Conservation (phyloP, 2,329 filamentous ascomycete species). For the Monosporascus sp. region DNA sequence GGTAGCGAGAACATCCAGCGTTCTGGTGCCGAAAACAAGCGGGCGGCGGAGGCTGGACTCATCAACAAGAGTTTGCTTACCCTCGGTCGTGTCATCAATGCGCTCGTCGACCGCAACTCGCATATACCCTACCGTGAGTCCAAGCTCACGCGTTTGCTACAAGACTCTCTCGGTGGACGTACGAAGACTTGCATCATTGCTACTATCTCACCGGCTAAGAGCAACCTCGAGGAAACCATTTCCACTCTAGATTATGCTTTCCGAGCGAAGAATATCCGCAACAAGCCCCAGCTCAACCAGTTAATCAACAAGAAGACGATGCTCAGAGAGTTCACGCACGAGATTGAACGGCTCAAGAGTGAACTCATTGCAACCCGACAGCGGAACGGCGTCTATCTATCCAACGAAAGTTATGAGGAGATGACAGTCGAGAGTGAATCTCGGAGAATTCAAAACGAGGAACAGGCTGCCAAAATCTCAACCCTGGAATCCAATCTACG, state of each 20-base stretch:
- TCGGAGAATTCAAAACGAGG: conserved; percentile 81
- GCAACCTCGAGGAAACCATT: conserved; percentile 95
- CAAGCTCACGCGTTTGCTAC: conserved; percentile 87
- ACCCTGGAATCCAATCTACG: conserved; percentile 85
- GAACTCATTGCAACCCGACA: conserved; percentile 90
- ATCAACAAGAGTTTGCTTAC: conserved; percentile 98
- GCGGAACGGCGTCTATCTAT: conserved; percentile 90
- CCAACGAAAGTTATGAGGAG: conserved; percentile 83
- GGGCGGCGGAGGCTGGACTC: conserved; percentile 87
- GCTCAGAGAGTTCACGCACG: conserved; percentile 79
- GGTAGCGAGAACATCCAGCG: conserved; percentile 97
- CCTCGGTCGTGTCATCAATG: conserved; percentile 93
- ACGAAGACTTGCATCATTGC: conserved; percentile 99
- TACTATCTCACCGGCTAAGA: conserved; percentile 89
- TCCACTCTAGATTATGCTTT: conserved; percentile 98
- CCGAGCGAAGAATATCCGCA: conserved; percentile 95
- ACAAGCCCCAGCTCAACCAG: conserved; percentile 93
- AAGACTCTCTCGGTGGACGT: conserved; percentile 91
- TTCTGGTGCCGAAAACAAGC: conserved; percentile 96
- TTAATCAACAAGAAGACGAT: conserved; percentile 90
- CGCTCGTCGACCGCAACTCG: conserved; percentile 79
- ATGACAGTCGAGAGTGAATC: conserved; percentile 91
- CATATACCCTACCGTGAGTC: conserved; percentile 94
- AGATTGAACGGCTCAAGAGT: conserved; percentile 92
- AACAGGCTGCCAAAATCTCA: conserved; percentile 87